Percentiles rank a stretch among this genome's conserved stretches.
Evolutionary conservation across 768 basidiomycete species (phyloP).

Genomic region (Agaricus bisporus): DNA sequence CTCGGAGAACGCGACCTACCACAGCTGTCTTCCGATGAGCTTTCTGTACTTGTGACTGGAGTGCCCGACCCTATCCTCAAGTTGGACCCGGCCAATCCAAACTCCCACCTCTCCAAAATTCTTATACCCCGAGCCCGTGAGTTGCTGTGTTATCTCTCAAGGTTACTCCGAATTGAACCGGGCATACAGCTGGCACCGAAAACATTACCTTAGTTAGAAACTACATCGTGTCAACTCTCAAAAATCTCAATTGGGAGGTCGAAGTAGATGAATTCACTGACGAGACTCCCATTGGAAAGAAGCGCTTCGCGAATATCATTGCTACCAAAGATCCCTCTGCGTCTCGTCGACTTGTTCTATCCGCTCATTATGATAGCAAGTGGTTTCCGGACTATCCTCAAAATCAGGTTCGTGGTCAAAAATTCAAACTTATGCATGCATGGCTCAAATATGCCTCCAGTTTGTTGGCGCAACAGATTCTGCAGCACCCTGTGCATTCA

Average conservation of each 20-base stretch:
- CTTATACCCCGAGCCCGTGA: constrained; percentile 79
- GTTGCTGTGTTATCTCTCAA: constrained; percentile 19
- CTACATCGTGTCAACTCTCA: constrained; percentile 71
- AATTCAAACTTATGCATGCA: constrained; percentile 3
- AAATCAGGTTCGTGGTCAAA: constrained; percentile 51
- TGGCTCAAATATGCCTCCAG: constrained; percentile 31
- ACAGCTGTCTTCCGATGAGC: constrained; percentile 43
- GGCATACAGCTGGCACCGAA: constrained; percentile 51
- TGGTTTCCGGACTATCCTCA: constrained; percentile 66
- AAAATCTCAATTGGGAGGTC: constrained; percentile 76
- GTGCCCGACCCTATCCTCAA: constrained; percentile 62
- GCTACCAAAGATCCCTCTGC: constrained; percentile 93
- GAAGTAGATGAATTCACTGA: constrained; percentile 80
- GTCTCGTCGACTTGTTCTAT: constrained; percentile 70
- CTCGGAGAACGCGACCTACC: constrained; percentile 36
- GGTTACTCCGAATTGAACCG: constrained; percentile 1
- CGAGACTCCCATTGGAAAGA: constrained; percentile 75
- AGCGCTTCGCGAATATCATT: constrained; percentile 83
- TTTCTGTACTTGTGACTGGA: constrained; percentile 39
- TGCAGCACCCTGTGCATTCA: constrained; percentile 89
- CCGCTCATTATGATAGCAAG: constrained; percentile 94
- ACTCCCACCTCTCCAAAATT: constrained; percentile 75
- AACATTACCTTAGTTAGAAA: constrained; percentile 80
- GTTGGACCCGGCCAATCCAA: constrained; percentile 57
- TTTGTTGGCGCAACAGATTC: constrained; percentile 98